These are phyloP conservation scores for Cladophialophora exuberans DNA, from an alignment of 2,329 filamentous ascomycete genomes.

Conservation along the genomic window DNA sequence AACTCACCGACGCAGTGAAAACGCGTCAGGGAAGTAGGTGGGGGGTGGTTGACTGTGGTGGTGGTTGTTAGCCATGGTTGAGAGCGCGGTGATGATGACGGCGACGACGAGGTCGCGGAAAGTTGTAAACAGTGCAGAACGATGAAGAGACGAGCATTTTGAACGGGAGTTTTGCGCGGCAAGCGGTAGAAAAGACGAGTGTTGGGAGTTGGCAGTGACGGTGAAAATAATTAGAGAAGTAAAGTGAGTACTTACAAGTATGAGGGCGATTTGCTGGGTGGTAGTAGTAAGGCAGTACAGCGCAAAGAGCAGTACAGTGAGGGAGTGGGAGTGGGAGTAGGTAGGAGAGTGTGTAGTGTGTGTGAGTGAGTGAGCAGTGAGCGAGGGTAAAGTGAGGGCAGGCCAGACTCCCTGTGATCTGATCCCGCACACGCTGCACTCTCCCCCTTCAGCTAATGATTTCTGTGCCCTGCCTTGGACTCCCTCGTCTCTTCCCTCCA, in stretches of 20 bases:
- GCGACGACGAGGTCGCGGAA: constrained; percentile 32
- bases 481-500: background rate
- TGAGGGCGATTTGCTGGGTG: constrained; percentile 19
- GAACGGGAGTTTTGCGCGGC: constrained; percentile 29
- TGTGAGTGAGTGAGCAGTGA: constrained; percentile 10
- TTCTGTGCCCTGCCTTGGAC: background rate
- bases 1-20: constrained; percentile 21
- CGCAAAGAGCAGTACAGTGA: constrained; percentile 15
- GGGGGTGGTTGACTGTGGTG: constrained; percentile 20
- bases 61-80: constrained; percentile 45
- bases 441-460: background rate
- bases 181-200: constrained; percentile 18
- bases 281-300: constrained; percentile 17
- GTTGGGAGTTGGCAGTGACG: constrained; percentile 17
- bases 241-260: constrained; percentile 29
- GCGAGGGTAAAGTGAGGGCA: constrained; percentile 7
- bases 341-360: constrained; percentile 16
- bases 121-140: constrained; percentile 22
- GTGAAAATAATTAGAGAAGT: constrained; percentile 24
- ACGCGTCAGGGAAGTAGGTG: constrained; percentile 24
- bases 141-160: constrained; percentile 30
- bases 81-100: constrained; percentile 18
- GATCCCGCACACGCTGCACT: constrained; percentile 9
- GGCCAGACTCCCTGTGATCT: constrained; percentile 8
- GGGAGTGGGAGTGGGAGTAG: constrained; percentile 14